Conservation (phyloP, 352 stramenopile species). For the Elongisporangium prolatum region DNA sequence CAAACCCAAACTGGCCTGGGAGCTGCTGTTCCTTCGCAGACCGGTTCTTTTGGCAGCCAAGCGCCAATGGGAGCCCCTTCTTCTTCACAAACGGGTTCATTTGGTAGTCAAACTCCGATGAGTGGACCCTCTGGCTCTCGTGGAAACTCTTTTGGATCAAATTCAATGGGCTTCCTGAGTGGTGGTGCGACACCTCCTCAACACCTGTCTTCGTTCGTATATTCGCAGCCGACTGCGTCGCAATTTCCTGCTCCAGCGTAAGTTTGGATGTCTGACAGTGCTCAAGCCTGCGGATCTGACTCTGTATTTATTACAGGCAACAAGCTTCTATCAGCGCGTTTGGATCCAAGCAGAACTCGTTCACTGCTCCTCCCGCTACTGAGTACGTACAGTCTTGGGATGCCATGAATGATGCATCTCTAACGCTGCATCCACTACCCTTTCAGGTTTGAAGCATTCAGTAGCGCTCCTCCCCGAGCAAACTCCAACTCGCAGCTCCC, state of each 20-base stretch:
- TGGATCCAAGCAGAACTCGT: neutral
- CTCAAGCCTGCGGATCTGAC: neutral
- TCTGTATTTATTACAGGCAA: neutral
- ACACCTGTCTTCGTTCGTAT: conserved; percentile 9
- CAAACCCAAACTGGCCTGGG: conserved; percentile 9
- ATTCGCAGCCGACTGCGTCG: conserved; percentile 1
- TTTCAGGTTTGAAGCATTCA: conserved; percentile 50
- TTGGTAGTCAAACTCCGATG: conserved; percentile 10
- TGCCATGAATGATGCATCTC: neutral
- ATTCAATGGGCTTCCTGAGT: neutral
- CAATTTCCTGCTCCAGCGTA: neutral
- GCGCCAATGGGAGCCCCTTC: conserved; percentile 5
- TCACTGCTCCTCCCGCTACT: neutral
- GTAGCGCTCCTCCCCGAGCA: conserved; percentile 4
- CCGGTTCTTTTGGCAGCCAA: neutral
- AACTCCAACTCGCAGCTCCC: conserved; percentile 12
- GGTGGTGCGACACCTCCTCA: neutral
- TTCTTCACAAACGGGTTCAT: conserved; percentile 1
- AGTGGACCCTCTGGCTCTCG: conserved; percentile 16
- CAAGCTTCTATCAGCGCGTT: neutral
- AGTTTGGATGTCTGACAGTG: neutral
- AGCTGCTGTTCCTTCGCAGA: neutral
- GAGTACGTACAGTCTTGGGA: neutral
- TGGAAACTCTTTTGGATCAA: conserved; percentile 29
- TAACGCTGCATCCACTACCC: conserved; percentile 7